Base-by-base conservation (phyloP, 2,329 filamentous ascomycete species). In the Stemphylium beticola region DNA sequence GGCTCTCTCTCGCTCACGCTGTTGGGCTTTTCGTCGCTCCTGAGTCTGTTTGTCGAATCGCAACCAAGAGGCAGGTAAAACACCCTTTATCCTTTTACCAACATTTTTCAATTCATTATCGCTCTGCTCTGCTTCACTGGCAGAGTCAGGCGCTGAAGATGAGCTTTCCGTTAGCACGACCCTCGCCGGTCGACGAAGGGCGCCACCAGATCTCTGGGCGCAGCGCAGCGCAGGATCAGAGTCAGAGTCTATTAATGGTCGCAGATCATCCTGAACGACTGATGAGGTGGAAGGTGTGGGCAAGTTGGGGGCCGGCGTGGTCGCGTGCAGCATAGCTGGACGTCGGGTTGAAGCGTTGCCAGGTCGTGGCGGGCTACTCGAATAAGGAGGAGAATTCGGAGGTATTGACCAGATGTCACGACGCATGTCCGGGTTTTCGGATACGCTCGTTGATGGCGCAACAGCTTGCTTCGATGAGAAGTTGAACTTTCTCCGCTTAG, bases 51-150 rank as follows among this genome's bases (percentile, higher is more conserved):
- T 66, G 55, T 82, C 79, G 24, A 82, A 74, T 45, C 75, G 79
- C 45, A 82, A 62, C 78, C 79, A 82, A 1, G 80, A 82, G 26
- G 80, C 80, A 22, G 80, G 80, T 15, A 82, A 64, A 7, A 82
- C 80, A 11, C 79, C 79, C 66, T 71, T 78, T 42, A 82, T 82
- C 33, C 74, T 75, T 49, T 72, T 78, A 9, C 71, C 66, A 36
- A 76, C 75, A 31, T 69, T 61, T 38, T 62, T 63, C 11, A 80
- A 49, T 45, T 70, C 71, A 5, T 53, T 60, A 14, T 74, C 68
- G 22, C 64, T 69, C 5, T 68, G 62, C 37, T 75, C 72, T 4
- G 69, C 62, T 17, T 74, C 68, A 24, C 63, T 64, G 4, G 65
- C 65, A 22, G 60, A 59, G 7, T 64, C 60, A 11, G 60, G 55